Evolutionary conservation across 305 asterid species (phyloP).

Genomic region (Striga hermonthica): DNA sequence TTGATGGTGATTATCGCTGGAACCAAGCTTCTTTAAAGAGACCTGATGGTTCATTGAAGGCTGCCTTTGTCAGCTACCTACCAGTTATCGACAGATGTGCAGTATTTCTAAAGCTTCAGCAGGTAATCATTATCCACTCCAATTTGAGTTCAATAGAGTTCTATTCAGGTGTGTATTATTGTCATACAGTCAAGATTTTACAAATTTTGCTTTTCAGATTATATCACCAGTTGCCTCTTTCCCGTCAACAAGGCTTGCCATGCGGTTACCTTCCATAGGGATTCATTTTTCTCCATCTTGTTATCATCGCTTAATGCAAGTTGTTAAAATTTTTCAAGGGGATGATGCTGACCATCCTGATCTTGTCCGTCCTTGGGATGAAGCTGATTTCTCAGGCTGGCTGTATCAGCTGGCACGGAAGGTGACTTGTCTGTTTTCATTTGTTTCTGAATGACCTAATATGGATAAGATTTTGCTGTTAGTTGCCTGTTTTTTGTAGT

Average conservation of each 20-base stretch:
- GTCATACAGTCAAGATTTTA: constrained; percentile 18
- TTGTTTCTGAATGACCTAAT: constrained; percentile 14
- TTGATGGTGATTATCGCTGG: constrained; percentile 94
- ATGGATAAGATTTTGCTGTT: constrained; percentile 15
- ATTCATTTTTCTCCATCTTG: constrained; percentile 96
- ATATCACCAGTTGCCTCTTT: constrained; percentile 65
- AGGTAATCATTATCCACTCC: constrained; percentile 47
- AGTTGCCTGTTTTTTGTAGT: constrained; percentile 11
- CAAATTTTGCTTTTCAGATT: constrained; percentile 51
- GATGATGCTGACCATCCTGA: constrained; percentile 46
- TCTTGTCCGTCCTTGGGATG: constrained; percentile 72
- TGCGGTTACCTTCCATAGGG: constrained; percentile 83
- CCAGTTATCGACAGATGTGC: constrained; percentile 94
- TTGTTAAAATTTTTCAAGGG: constrained; percentile 70
- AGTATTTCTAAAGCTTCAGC: constrained; percentile 85
- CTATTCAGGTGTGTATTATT: constrained; percentile 22
- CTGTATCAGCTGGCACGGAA: constrained; percentile 68
- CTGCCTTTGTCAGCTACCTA: constrained; percentile 48
- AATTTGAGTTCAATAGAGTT: constrained; percentile 24
- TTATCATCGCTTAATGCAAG: constrained; percentile 92
- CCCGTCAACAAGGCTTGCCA: constrained; percentile 79
- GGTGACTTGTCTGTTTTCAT: constrained; percentile 43
- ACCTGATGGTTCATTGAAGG: constrained; percentile 42
- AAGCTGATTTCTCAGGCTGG: constrained; percentile 94
- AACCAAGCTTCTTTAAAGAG: constrained; percentile 40